phyloP scores from a whole-genome alignment of 805 yeast genomes.

The Candida alai region DNA sequence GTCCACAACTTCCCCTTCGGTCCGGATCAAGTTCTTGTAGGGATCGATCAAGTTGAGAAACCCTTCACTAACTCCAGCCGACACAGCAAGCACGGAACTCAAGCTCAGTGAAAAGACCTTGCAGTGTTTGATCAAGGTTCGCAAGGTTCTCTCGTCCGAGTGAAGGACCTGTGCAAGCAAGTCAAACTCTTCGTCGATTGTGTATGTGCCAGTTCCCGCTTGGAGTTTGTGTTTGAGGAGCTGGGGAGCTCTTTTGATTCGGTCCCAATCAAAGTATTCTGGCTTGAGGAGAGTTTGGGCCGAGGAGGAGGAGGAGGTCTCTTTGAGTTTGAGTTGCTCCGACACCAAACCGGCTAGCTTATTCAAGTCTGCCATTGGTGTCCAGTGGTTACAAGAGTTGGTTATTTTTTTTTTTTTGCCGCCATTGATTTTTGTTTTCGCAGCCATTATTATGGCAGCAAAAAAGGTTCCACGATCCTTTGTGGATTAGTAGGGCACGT shows the following conservation, averaged over 20 bases:
- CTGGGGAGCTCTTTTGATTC: constrained; percentile 29
- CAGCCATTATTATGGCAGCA: too few species aligned
- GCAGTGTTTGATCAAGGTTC: constrained; percentile 15
- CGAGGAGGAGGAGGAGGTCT: too few species aligned
- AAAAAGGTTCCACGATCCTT: too few species aligned
- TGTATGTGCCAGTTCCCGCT: constrained; percentile 18
- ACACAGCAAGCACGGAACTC: not conserved
- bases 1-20: constrained; percentile 8
- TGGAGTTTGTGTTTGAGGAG: constrained; percentile 25
- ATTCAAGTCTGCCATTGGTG: constrained; percentile 8
- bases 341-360: constrained; percentile 7
- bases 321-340: constrained; percentile 5
- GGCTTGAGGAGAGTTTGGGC: constrained; percentile 7
- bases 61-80: constrained; percentile 4
- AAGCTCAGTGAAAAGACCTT: constrained; percentile 3
- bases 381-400: not conserved
- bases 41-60: constrained; percentile 10
- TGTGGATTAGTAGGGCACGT: too few species aligned
- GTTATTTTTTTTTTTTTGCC: too few species aligned
- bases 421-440: too few species aligned
- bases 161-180: constrained; percentile 18
- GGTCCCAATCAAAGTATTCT: constrained; percentile 22
- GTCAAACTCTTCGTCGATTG: constrained; percentile 39
- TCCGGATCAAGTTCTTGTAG: constrained; percentile 6
- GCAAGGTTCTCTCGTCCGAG: constrained; percentile 14